A percentile compares a stretch with the other conserved stretches of the same genome.
Conservation (phyloP, 495 filamentous ascomycete species). For the Pyrenopolyporus hunteri region DNA sequence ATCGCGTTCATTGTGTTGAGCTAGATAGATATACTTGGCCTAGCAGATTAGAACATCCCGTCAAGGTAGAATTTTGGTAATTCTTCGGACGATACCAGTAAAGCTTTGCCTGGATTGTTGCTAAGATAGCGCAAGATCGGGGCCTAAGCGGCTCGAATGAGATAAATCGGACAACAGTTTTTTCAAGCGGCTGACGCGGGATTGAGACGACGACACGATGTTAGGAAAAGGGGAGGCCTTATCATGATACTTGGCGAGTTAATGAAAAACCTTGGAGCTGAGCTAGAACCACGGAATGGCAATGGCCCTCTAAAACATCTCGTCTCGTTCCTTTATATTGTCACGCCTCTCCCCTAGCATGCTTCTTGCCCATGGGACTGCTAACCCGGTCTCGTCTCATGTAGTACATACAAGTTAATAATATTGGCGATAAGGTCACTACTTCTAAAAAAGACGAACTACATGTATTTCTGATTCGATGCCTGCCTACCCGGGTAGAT, state of each 20-base stretch:
- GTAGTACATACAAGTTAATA: too few relatives aligned
- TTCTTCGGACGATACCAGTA: conserved; percentile 8
- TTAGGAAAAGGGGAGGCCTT: conserved; percentile 9
- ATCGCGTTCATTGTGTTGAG: conserved; percentile 15
- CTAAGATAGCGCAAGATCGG: conserved; percentile 2
- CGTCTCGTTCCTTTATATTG: neutral
- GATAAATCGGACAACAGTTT: conserved; percentile 13
- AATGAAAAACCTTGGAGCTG: conserved; percentile 22
- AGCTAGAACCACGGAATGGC: conserved; percentile 15
- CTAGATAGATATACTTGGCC: conserved; percentile 29
- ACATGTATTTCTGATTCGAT: too few relatives aligned
- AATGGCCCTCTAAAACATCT: conserved; percentile 7
- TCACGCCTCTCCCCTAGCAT: neutral
- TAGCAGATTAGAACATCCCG: conserved; percentile 27
- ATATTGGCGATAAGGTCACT: too few relatives aligned
- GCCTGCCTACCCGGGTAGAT: too few relatives aligned
- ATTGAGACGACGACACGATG: conserved; percentile 9
- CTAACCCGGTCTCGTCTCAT: neutral
- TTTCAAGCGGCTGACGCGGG: conserved; percentile 7
- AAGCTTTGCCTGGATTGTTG: conserved; percentile 20
- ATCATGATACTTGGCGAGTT: conserved; percentile 24
- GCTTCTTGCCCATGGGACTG: neutral
- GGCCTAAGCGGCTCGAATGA: conserved; percentile 3
- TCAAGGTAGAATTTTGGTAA: conserved; percentile 17
- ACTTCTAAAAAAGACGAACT: too few relatives aligned